phyloP scores from a whole-genome alignment of 1,139 yeast genomes.

The Pichia sp. region DNA sequence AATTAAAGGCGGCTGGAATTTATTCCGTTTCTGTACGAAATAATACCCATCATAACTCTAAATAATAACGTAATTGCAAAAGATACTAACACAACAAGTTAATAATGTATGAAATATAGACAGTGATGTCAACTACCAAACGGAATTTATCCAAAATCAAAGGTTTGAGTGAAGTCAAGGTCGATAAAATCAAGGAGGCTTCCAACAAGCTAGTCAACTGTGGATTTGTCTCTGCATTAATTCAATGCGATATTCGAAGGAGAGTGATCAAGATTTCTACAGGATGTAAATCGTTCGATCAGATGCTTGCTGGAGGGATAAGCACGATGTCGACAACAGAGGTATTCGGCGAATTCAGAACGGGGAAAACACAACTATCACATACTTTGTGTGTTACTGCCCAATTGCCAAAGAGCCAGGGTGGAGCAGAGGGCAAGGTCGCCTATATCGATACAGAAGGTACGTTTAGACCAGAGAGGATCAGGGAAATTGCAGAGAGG shows the following conservation, averaged over 20 bases:
- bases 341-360: slow-evolving; percentile 60
- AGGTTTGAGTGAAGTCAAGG: slow-evolving; percentile 49
- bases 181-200: slow-evolving; percentile 60
- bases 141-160: slow-evolving; percentile 32
- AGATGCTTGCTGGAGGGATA: slow-evolving; percentile 54
- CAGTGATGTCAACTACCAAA: slow-evolving; percentile 45
- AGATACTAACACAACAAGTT: background rate
- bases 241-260: slow-evolving; percentile 47
- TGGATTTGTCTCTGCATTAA: slow-evolving; percentile 53
- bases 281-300: slow-evolving; percentile 51
- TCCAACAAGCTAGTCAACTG: slow-evolving; percentile 46
- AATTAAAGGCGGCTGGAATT: slow-evolving; percentile 50
- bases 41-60: background rate
- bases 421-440: slow-evolving; percentile 61
- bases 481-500: slow-evolving; percentile 49
- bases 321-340: slow-evolving; percentile 60
- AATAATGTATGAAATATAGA: slow-evolving; percentile 7
- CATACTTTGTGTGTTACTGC: slow-evolving; percentile 59
- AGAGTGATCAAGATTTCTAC: slow-evolving; percentile 47
- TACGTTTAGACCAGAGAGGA: slow-evolving; percentile 54
- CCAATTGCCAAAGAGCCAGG: slow-evolving; percentile 49
- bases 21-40: slow-evolving; percentile 46
- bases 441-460: slow-evolving; percentile 62
- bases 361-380: slow-evolving; percentile 59
- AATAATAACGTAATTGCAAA: background rate